Evolutionary conservation across 768 basidiomycete genomes (phyloP), one percentile per base, ranked within the genome.

Genomic region (Tulasnella calospora): DNA sequence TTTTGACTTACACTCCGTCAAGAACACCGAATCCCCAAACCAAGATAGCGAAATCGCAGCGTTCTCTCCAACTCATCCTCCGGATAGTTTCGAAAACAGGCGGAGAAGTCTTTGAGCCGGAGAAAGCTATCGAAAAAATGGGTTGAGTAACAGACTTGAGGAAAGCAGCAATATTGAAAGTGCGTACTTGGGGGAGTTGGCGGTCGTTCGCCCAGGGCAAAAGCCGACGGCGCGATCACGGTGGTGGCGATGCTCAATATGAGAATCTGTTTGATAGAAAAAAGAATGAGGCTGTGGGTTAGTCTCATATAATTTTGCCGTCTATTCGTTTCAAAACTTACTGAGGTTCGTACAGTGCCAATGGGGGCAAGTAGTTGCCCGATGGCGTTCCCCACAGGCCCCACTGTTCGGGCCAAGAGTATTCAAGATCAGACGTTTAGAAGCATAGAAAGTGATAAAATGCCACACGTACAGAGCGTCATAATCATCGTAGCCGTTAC

Each of bases 171-270:
- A 1, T 1, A 12, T 9, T 12, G 13, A 3, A 7, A 40, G 41
- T 10, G 76, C 88, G 47, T 83, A 95, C 94, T 94, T 0, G 94
- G 94, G 36, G 94, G 94, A 8, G 88, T 90, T 30, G 93, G 92
- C 6, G 94, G 94, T 1, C 87, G 86, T 36, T 85, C 85, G 1
- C 85, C 82, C 33, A 96, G 88, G 33, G 93, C 82, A 71, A 94
- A 85, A 4, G 89, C 85, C 23, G 87, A 85, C 0, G 93, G 93
- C 10, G 86, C 82, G 0, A 87, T 88, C 1, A 85, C 92, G 2
- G 91, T 92, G n/a, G 89, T 89, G 23, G 93, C 87, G 79, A 94
- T 90, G 1, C 88, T 94, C 27, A 95, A 87, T 6, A 92, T 85
- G 35, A 76, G 51, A 44, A 76, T 69, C 75, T 76, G 30, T 27